phyloP scores from a whole-genome alignment of 1,139 yeast species.

The Nakaseomyces delphensis region DNA sequence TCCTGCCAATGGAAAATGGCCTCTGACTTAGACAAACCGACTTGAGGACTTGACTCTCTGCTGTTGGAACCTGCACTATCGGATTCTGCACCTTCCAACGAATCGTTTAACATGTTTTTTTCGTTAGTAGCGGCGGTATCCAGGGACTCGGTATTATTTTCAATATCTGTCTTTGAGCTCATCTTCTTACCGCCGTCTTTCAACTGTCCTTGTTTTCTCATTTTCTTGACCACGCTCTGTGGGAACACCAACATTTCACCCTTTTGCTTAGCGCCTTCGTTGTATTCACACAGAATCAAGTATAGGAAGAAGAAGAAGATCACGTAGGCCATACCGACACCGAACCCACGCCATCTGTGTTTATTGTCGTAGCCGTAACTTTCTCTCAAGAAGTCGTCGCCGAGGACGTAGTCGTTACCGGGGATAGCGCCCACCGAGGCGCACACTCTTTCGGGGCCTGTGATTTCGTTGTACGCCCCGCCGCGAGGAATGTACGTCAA shows the following conservation, averaged over 20 bases:
- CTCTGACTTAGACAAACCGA: constrained; percentile 23
- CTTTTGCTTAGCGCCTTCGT: constrained; percentile 69
- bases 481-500: constrained; percentile 47
- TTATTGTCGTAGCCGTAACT: constrained; percentile 46
- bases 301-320: constrained; percentile 31
- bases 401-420: constrained; percentile 48
- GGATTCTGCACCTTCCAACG: not conserved
- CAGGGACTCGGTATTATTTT: constrained; percentile 14
- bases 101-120: constrained; percentile 11
- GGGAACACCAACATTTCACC: constrained; percentile 76
- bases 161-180: constrained; percentile 13
- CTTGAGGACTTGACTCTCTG: constrained; percentile 8
- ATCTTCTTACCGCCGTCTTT: constrained; percentile 9
- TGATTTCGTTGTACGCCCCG: constrained; percentile 36
- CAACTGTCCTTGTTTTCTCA: constrained; percentile 28
- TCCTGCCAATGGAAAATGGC: constrained; percentile 74
- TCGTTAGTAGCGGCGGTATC: constrained; percentile 13
- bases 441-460: constrained; percentile 45
- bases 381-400: constrained; percentile 48
- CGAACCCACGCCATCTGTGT: constrained; percentile 81
- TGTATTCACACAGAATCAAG: constrained; percentile 50
- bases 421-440: constrained; percentile 53
- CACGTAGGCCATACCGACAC: constrained; percentile 42
- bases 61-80: constrained; percentile 5
- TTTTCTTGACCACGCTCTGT: constrained; percentile 35